Conservation (phyloP, 257 asterid genomes). For the Lantana camara region DNA sequence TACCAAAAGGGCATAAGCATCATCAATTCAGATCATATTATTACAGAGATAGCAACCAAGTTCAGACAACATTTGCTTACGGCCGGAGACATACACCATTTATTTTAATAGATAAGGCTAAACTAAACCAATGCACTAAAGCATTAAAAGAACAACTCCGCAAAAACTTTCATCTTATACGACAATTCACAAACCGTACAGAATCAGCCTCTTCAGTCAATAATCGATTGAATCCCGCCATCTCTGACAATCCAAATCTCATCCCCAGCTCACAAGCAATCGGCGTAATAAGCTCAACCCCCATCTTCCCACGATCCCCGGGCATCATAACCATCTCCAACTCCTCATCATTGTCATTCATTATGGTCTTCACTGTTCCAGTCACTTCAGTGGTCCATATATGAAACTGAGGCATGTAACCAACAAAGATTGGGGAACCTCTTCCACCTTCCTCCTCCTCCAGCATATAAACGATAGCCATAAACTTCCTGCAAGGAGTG, state of each 20-base stretch:
- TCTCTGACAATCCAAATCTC: conserved; percentile 83
- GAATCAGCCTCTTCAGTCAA: conserved; percentile 43
- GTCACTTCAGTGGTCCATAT: conserved; percentile 87
- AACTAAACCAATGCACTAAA: no score
- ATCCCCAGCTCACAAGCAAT: conserved; percentile 77
- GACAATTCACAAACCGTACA: no score
- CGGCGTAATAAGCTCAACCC: conserved; percentile 69
- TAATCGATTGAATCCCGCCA: conserved; percentile 58
- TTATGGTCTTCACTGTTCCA: conserved; percentile 40
- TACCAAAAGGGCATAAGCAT: no score
- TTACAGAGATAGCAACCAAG: neutral
- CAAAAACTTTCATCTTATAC: no score
- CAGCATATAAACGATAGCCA: conserved; percentile 76
- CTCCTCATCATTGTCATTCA: conserved; percentile 52
- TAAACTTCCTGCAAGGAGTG: conserved; percentile 64
- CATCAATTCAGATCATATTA: neutral
- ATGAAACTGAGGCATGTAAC: conserved; percentile 81
- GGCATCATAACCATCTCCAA: conserved; percentile 67
- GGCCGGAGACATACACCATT: neutral
- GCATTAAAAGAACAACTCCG: no score
- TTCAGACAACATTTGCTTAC: conserved; percentile 1
- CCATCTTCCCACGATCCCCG: conserved; percentile 73
- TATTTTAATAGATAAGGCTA: neutral
- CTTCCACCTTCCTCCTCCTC: conserved; percentile 91
- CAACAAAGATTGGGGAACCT: conserved; percentile 71